phyloP scores from a whole-genome alignment of 345 rosid genomes.

The Ceriops decandra region DNA sequence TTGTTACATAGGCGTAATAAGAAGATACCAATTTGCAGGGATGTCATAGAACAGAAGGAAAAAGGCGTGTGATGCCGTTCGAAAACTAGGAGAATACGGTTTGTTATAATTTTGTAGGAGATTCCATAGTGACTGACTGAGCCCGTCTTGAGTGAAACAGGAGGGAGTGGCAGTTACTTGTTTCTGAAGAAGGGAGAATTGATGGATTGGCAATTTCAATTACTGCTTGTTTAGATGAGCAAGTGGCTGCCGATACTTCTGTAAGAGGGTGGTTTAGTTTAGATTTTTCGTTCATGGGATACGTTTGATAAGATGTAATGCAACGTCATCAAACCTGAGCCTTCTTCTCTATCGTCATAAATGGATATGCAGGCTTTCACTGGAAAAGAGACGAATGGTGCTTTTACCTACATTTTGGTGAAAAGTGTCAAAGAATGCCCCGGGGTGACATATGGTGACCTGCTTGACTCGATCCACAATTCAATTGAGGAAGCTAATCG shows the following conservation, averaged over 20 bases:
- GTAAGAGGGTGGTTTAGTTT: background rate
- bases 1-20: too few relatives aligned
- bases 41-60: too few relatives aligned
- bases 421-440: constrained; percentile 3
- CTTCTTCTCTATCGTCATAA: background rate
- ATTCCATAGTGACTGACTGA: too few relatives aligned
- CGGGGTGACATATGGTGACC: constrained; percentile 4
- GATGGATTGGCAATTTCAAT: constrained; percentile 26
- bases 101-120: too few relatives aligned
- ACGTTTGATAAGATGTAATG: background rate
- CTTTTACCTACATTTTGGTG: constrained; percentile 16
- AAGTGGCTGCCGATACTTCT: constrained; percentile 22
- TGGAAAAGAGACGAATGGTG: constrained; percentile 20
- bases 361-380: constrained; percentile 13
- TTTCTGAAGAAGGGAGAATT: constrained; percentile 8
- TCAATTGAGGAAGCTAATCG: constrained; percentile 8
- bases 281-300: too few relatives aligned
- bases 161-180: constrained; percentile 26
- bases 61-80: too few relatives aligned
- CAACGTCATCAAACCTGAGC: too few relatives aligned
- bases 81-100: too few relatives aligned
- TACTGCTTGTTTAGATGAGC: constrained; percentile 18
- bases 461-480: constrained; percentile 16
- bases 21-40: too few relatives aligned
- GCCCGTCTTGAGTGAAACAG: constrained; percentile 16